Base-by-base conservation (phyloP, 805 yeast species). In the Candida xiaguanensis region DNA sequence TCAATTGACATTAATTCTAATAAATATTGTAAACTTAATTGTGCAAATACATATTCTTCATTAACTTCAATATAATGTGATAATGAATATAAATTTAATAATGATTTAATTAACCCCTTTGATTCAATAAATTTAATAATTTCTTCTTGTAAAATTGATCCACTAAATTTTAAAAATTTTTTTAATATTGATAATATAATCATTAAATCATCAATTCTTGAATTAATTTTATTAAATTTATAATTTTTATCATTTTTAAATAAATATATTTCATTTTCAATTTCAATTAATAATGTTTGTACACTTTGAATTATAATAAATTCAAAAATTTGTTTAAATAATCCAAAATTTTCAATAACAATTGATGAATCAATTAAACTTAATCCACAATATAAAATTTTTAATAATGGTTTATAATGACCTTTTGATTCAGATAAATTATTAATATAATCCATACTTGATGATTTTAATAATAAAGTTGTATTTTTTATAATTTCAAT, bases 11-110 rank as follows among this genome's bases (percentile, higher is more conserved):
- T 75, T 54, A 88, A 65, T 48, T 87, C 93, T 42, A 78, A 76
- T 23, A 89, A 67, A 46, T 77, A 85, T 50, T 78, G 71, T 45
- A 90, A 63, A 8, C 88, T 65, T 29, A 86, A 58, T 46, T 85
- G 90, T 0, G 93, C 91, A 52, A 84, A 77, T 0, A 82, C 64
- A 16, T 81, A 80, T 33, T 84, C 90, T 32, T 72, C 77, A 41
- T 79, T 73, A 5, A 80, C 66, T 45, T 73, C 77, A 28, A 81
- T 61, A 25, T 75, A 58, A 48, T 84, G 85, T 0, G 93, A 75
- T 40, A 79, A 75, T 0, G 93, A 74, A 56, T 80, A 88, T 9
- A 85, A 62, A 38, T 78, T 77, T 48, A 85, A 56, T 12, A 85
- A 67, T 0, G 85, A 70, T 38, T 78, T 73, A 16, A 84, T 67